Evolutionary conservation across 345 rosid species (phyloP), one percentile per base, ranked within the genome.

Genomic region (Lepidium africanum): DNA sequence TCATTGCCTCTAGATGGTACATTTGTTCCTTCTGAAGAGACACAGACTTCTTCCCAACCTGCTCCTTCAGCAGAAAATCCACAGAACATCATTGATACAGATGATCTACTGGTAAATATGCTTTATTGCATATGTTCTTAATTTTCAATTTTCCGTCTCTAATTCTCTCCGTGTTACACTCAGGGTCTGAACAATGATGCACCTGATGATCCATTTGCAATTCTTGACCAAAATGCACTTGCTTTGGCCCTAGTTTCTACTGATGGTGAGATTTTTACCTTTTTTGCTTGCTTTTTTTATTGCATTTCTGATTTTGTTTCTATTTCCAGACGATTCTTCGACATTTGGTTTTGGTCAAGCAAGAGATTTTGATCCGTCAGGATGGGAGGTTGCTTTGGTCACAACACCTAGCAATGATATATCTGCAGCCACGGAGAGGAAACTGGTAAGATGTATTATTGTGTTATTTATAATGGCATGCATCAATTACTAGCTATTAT

Each of bases 331-430:
- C 73, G 79, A 81, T 73, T 75, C 73, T 25, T 75, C 91, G 9
- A 50, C 85, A 65, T 76, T 84, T 68, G 79, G 68, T 66, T 73
- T 81, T 65, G 65, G 72, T 80, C 87, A 82, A 80, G 37, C 77
- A 52, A 83, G 65, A 50, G 84, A 84, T 58, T 81, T 79, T 48
- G 91, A 85, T 76, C 78, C 88, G 39, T 68, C 80, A 39, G 96
- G 97, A 54, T 91, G 96, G 97, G 97, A 88, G 72, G 84, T 91
- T 77, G 93, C 96, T 49, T 81, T 88, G 47, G 91, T 91, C 55
- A 72, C 85, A n/a, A 80, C 92, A 49, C 90, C 96, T 15, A 81
- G 91, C 79, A 62, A 52, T 40, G 69, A 88, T 71, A 82, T 86
- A 54, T 86, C 93, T 65, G 63, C 93, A 21, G 77, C 67, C 59